phyloP scores from a whole-genome alignment of 768 basidiomycete species.

The Scleroderma citrinum region DNA sequence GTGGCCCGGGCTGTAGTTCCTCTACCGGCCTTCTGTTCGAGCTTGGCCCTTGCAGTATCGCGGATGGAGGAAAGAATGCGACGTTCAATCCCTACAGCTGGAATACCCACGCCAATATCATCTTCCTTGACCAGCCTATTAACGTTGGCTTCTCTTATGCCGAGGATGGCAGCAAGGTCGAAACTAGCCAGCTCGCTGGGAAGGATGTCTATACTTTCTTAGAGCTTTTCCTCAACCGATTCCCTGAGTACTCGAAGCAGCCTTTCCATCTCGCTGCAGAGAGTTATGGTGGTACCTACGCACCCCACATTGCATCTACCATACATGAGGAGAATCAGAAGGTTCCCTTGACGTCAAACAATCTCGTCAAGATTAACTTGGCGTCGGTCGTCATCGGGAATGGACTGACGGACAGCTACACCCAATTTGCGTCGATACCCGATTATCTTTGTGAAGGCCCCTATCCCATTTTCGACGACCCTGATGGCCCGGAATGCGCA shows the following conservation, averaged over 20 bases:
- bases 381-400: slow-evolving; percentile 83
- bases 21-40: slow-evolving; percentile 88
- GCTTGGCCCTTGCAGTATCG: slow-evolving; percentile 80
- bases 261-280: slow-evolving; percentile 81
- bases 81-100: slow-evolving; percentile 77
- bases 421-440: slow-evolving; percentile 75
- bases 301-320: slow-evolving; percentile 78
- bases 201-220: slow-evolving; percentile 87
- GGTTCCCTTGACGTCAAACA: slow-evolving; percentile 33
- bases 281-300: slow-evolving; percentile 75
- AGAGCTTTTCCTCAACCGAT: slow-evolving; percentile 72
- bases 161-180: slow-evolving; percentile 65
- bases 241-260: slow-evolving; percentile 60
- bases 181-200: slow-evolving; percentile 79
- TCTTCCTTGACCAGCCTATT: slow-evolving; percentile 70
- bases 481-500: slow-evolving; percentile 59
- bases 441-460: slow-evolving; percentile 82
- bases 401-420: slow-evolving; percentile 76
- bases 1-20: slow-evolving; percentile 67
- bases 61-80: slow-evolving; percentile 62
- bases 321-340: slow-evolving; percentile 76
- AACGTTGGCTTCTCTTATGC: slow-evolving; percentile 89
- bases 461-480: slow-evolving; percentile 73
- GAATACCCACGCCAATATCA: slow-evolving; percentile 65
- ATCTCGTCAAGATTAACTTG: slow-evolving; percentile 68